Evolutionary conservation across 352 stramenopile genomes (phyloP), one percentile per base, ranked within the genome.

Genomic region (Globisporangium carolinianum): DNA sequence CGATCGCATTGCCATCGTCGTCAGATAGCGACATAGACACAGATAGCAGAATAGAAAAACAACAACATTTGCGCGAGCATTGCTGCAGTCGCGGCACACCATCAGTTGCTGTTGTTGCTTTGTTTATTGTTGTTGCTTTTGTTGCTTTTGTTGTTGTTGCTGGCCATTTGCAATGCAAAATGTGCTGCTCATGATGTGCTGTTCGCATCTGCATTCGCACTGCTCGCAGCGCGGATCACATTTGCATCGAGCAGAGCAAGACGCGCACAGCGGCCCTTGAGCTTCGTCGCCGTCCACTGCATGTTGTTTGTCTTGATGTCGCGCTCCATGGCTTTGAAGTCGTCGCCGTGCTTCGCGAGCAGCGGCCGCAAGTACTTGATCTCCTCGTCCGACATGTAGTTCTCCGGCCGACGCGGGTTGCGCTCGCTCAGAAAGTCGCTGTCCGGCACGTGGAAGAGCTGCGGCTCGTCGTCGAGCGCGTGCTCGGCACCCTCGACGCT

Each of bases 291-390:
- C 12, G 83, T 91, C 83, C 83, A 93, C 70, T 93, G 83, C 76
- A 86, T 84, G 57, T 83, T 83, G 75, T 93, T 93, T 45, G 66
- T 75, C 73, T 93, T 93, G 62, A 93, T 86, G 52, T 93, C 83
- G 56, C 80, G 75, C 62, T 67, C 73, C 83, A 93, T 93, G 64
- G 78, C 82, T 56, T 76, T 75, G 71, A 76, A 89, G 69, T 88
- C 54, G 36, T 93, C 76, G 51, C 72, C 74, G 60, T 91, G 68
- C 65, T 91, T 93, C 58, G 74, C 74, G 15, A 89, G 61, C 17
- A 88, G 72, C 49, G 69, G 74, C 39, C 83, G 80, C 62, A 93
- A 57, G 60, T 93, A 93, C 61, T 87, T 81, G 62, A 79, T 58
- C 60, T 93, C 83, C 51, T 89, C 76, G 41, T 83, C 76, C 5